phyloP scores from a whole-genome alignment of 2,329 filamentous ascomycete species.

The Penicillium sp. region DNA sequence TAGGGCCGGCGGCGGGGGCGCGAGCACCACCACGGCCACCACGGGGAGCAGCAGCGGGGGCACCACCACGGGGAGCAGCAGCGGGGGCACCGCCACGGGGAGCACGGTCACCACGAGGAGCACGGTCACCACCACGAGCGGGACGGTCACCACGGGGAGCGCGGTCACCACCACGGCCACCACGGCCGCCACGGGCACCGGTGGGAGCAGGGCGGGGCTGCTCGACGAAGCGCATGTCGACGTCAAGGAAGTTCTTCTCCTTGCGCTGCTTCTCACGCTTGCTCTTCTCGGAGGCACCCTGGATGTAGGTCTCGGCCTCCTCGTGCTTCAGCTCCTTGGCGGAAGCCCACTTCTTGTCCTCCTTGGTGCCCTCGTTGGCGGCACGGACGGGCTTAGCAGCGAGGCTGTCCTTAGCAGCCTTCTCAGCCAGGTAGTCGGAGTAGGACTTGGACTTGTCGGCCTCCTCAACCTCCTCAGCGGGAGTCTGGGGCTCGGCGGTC shows the following conservation, averaged over 20 bases:
- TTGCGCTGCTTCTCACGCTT: slow-evolving; percentile 86
- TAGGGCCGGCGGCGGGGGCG: slow-evolving; percentile 35
- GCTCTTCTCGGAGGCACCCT: slow-evolving; percentile 75
- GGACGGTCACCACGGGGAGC: slow-evolving; percentile 45
- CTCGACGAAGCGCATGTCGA: slow-evolving; percentile 84
- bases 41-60: slow-evolving; percentile 38
- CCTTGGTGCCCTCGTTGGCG: slow-evolving; percentile 88
- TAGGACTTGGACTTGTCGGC: slow-evolving; percentile 91
- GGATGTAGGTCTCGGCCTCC: slow-evolving; percentile 75
- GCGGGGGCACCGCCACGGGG: slow-evolving; percentile 44
- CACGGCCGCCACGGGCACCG: slow-evolving; percentile 30
- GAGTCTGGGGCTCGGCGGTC: slow-evolving; percentile 71
- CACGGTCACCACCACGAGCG: slow-evolving; percentile 51
- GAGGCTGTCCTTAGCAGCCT: slow-evolving; percentile 70
- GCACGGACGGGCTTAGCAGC: slow-evolving; percentile 76
- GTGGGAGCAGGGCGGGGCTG: slow-evolving; percentile 62
- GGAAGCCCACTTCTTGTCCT: slow-evolving; percentile 89
- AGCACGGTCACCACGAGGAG: slow-evolving; percentile 54
- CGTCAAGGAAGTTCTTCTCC: slow-evolving; percentile 86
- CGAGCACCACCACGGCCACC: slow-evolving; percentile 43
- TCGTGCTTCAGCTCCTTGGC: slow-evolving; percentile 70
- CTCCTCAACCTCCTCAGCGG: slow-evolving; percentile 58
- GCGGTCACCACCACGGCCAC: slow-evolving; percentile 32
- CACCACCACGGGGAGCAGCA: slow-evolving; percentile 19
- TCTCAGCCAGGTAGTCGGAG: slow-evolving; percentile 81